Evolutionary conservation across 1,284 basidiomycete genomes (phyloP).

Genomic region (Ustilago lituana): DNA sequence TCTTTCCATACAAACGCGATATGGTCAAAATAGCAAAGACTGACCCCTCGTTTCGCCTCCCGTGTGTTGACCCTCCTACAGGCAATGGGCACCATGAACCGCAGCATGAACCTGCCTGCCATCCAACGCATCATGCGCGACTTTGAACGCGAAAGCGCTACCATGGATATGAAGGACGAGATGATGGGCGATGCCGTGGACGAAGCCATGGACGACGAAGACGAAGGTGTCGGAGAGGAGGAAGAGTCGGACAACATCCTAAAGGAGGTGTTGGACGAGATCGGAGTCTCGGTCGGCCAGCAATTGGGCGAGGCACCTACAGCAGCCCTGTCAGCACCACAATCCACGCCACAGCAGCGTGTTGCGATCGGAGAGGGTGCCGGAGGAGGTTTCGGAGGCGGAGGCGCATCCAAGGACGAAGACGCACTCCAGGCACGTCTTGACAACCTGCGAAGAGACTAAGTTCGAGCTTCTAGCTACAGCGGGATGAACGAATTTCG

Average conservation of each 20-base stretch:
- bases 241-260: slow-evolving; percentile 95
- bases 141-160: slow-evolving; percentile 94
- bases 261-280: slow-evolving; percentile 96
- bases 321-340: slow-evolving; percentile 45
- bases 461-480: slow-evolving; percentile 1
- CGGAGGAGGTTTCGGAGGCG: slow-evolving; percentile 22
- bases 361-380: slow-evolving; percentile 64
- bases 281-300: slow-evolving; percentile 90
- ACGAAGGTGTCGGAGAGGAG: slow-evolving; percentile 78
- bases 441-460: slow-evolving; percentile 60
- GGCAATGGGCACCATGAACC: slow-evolving; percentile 99
- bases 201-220: slow-evolving; percentile 95
- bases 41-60: background rate
- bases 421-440: slow-evolving; percentile 64
- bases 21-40: too few species aligned
- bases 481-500: too few species aligned
- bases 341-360: slow-evolving; percentile 45
- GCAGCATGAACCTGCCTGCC: slow-evolving; percentile 89
- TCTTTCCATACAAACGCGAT: background rate
- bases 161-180: slow-evolving; percentile 99
- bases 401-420: slow-evolving; percentile 54
- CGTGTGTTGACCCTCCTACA: background rate
- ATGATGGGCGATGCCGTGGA: slow-evolving; percentile 99
- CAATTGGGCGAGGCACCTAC: slow-evolving; percentile 68
- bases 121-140: slow-evolving; percentile 98